Percentiles rank a stretch among this genome's conserved stretches.
Conservation (phyloP, 2,329 filamentous ascomycete genomes). For the Thermothelomyces thermophilus region DNA sequence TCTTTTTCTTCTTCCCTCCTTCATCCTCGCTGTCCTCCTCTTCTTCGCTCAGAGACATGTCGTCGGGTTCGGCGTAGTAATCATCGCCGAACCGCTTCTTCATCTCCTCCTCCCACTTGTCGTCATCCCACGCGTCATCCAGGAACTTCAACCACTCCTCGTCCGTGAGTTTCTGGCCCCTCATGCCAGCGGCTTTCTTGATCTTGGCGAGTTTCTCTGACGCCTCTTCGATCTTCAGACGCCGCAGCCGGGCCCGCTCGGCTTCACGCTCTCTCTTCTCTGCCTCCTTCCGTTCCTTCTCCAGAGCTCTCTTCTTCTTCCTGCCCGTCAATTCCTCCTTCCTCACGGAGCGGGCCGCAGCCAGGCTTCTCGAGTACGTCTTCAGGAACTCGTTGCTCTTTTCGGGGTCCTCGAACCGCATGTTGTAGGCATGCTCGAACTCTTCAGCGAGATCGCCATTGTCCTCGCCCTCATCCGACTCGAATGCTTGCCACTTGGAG, state of each 20-base stretch:
- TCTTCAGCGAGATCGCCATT: constrained; percentile 69
- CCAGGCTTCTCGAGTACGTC: constrained; percentile 82
- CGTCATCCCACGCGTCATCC: constrained; percentile 82
- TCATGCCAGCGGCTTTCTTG: constrained; percentile 78
- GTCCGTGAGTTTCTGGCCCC: constrained; percentile 57
- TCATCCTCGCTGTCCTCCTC: constrained; percentile 44
- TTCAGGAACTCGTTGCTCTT: constrained; percentile 82
- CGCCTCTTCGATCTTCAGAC: constrained; percentile 84
- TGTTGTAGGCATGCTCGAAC: constrained; percentile 89
- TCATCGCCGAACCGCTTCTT: constrained; percentile 77
- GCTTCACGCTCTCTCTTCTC: constrained; percentile 69
- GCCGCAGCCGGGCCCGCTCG: constrained; percentile 76
- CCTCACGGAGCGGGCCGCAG: constrained; percentile 74
- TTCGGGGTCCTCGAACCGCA: constrained; percentile 87
- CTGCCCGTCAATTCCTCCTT: constrained; percentile 73
- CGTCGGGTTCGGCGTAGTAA: constrained; percentile 74
- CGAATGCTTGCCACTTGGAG: constrained; percentile 70
- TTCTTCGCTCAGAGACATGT: constrained; percentile 53
- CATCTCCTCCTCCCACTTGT: constrained; percentile 89
- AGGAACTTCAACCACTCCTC: constrained; percentile 81
- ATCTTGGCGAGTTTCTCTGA: constrained; percentile 83
- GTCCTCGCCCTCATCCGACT: constrained; percentile 87
- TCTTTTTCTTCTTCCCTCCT: constrained; percentile 56
- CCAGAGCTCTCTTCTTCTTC: constrained; percentile 70
- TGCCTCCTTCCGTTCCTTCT: constrained; percentile 69